Percentiles rank a stretch among this genome's conserved stretches.
phyloP scores from a whole-genome alignment of 23 red algal genomes.

The Pyropia yezoensis region DNA sequence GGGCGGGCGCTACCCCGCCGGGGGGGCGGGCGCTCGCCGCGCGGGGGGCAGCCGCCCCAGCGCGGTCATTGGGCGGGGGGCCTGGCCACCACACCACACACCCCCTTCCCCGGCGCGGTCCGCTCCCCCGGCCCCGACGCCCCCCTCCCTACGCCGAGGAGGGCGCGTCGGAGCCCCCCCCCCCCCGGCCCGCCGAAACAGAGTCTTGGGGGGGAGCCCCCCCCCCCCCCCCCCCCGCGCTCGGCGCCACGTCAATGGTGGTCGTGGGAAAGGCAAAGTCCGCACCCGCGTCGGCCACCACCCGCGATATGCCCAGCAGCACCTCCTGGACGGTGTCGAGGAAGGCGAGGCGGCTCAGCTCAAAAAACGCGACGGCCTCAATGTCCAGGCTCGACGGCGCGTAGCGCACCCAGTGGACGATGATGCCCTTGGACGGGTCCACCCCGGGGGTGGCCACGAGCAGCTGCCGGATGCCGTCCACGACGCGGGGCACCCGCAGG shows the following conservation, averaged over 20 bases:
- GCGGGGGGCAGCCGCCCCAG: no score
- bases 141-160: no score
- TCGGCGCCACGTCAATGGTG: not conserved
- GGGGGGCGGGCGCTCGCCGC: no score
- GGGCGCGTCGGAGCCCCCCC: no score
- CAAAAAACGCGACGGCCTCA: not conserved
- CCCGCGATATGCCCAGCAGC: not conserved
- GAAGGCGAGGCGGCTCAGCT: not conserved
- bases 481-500: not conserved
- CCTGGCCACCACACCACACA: no score
- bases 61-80: no score
- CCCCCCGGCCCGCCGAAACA: no score
- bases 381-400: slow-evolving; percentile 6
- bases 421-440: not conserved
- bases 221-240: no score
- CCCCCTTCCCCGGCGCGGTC: no score
- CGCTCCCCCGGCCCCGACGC: no score
- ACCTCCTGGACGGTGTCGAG: slow-evolving; percentile 3
- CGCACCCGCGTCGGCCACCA: not conserved
- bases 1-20: no score
- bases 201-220: no score
- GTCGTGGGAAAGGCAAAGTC: slow-evolving; percentile 7
- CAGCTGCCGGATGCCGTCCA: not conserved
- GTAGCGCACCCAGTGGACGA: slow-evolving; percentile 3
- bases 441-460: not conserved